Evolutionary conservation across 257 asterid genomes (phyloP), one percentile per base, ranked within the genome.

Genomic region (Gentiana dahurica): DNA sequence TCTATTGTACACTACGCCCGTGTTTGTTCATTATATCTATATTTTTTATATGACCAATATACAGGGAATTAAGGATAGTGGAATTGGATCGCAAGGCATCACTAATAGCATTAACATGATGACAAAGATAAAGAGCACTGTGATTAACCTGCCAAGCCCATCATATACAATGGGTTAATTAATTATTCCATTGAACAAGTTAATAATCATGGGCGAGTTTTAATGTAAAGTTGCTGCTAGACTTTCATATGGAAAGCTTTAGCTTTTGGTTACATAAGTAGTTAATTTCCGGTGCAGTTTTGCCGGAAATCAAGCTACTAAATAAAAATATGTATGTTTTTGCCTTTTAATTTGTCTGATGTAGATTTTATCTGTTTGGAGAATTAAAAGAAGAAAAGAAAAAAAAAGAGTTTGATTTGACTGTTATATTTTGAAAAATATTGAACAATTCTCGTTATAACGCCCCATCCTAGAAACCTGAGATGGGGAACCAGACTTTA

Each of bases 51-150:
- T 41, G 46, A 5, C 9, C 9, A 41, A 41, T 50, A 4, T 61
- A 49, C 77, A 91, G 98, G 98, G 98, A 2, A 71, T 91, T n/a
- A 91, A 85, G 83, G 96, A 91, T 67, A 91, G 98, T 49, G 98
- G 98, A 60, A 88, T 91, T 8, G 98, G 97, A 60, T 87, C 97
- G 3, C 97, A 91, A 70, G 98, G 98, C n/a, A 83, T 87, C 54
- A 87, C 94, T 4, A 91, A 85, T 65, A 91, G 97, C 70, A 91
- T 91, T 59, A 88, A 85, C 84, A 91, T 88, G 98, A 91, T 91
- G 98, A 81, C 83, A 45, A 91, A 91, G 73, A 79, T 83, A 36
- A 91, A 91, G 88, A 87, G 86, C 86, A 87, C 94, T 60, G 98
- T 91, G 37, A 85, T 91, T 71, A 91, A 91, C 76, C 81, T 91